A percentile compares a stretch with the other conserved stretches of the same genome.
phyloP scores from a whole-genome alignment of 1,139 yeast genomes.

The Candida buenavistaensis region DNA sequence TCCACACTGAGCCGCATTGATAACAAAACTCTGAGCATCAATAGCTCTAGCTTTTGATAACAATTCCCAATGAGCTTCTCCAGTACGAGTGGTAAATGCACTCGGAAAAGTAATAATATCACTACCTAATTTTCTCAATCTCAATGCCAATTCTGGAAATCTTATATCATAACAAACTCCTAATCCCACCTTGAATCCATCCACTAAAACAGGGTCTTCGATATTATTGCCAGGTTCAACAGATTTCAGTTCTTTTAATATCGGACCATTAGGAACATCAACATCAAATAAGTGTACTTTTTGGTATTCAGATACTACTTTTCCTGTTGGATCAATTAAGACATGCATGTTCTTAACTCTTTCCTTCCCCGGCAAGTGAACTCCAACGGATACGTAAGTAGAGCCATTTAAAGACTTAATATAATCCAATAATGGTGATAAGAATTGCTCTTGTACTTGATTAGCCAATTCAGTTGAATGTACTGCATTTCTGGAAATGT shows the following conservation, averaged over 20 bases:
- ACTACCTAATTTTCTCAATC: slow-evolving; percentile 71
- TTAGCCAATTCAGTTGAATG: slow-evolving; percentile 65
- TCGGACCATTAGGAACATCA: slow-evolving; percentile 72
- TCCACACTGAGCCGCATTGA: slow-evolving; percentile 93
- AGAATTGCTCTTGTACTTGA: slow-evolving; percentile 52
- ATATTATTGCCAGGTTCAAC: slow-evolving; percentile 75
- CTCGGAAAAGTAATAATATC: slow-evolving; percentile 79
- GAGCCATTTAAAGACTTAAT: slow-evolving; percentile 29
- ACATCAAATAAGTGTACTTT: slow-evolving; percentile 91
- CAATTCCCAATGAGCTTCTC: slow-evolving; percentile 85
- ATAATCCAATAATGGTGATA: slow-evolving; percentile 48
- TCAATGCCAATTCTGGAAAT: slow-evolving; percentile 78
- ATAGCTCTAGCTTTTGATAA: slow-evolving; percentile 83
- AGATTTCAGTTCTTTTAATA: slow-evolving; percentile 70
- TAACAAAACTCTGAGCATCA: slow-evolving; percentile 82
- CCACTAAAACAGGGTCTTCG: slow-evolving; percentile 50
- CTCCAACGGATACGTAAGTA: slow-evolving; percentile 56
- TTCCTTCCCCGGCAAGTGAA: slow-evolving; percentile 66
- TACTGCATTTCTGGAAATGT: slow-evolving; percentile 66
- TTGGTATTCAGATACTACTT: slow-evolving; percentile 67
- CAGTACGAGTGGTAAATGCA: slow-evolving; percentile 90
- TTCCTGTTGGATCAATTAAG: slow-evolving; percentile 68
- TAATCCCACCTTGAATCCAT: slow-evolving; percentile 60
- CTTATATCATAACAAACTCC: slow-evolving; percentile 87
- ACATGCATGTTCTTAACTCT: slow-evolving; percentile 71